Conservation (phyloP, 169 alveolate genomes). For the Neospora caninum region DNA sequence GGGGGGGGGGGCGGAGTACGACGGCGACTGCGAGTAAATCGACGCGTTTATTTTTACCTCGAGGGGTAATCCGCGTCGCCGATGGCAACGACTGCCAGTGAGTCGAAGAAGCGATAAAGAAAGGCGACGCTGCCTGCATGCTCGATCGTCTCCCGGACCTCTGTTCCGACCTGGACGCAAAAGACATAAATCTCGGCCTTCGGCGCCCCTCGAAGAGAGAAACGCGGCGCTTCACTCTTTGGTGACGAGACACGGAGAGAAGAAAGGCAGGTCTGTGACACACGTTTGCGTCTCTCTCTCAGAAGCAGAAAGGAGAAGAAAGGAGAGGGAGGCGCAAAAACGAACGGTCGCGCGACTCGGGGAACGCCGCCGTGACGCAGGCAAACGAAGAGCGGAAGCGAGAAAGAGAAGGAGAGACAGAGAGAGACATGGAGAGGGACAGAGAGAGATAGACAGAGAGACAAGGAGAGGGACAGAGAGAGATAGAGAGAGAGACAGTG, state of each 20-base stretch:
- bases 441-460: not conserved
- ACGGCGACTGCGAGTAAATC: too few relatives aligned
- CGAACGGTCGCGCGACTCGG: too few relatives aligned
- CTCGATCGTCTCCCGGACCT: not conserved
- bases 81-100: constrained; percentile 46
- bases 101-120: constrained; percentile 9
- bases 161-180: not conserved
- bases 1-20: too few relatives aligned
- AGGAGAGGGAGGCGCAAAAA: too few relatives aligned
- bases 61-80: constrained; percentile 13
- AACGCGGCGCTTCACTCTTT: too few relatives aligned
- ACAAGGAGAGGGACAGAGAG: not conserved
- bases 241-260: too few relatives aligned
- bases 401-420: not conserved
- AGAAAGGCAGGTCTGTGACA: too few relatives aligned
- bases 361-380: too few relatives aligned
- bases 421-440: not conserved
- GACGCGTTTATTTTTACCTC: not conserved
- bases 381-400: not conserved
- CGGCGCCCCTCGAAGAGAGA: too few relatives aligned
- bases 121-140: constrained; percentile 41
- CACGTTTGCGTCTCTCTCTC: too few relatives aligned
- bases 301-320: not conserved
- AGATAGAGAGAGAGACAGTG: too few relatives aligned
- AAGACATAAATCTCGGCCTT: not conserved